phyloP scores from a whole-genome alignment of 768 basidiomycete species.

The Auricularia cornea region DNA sequence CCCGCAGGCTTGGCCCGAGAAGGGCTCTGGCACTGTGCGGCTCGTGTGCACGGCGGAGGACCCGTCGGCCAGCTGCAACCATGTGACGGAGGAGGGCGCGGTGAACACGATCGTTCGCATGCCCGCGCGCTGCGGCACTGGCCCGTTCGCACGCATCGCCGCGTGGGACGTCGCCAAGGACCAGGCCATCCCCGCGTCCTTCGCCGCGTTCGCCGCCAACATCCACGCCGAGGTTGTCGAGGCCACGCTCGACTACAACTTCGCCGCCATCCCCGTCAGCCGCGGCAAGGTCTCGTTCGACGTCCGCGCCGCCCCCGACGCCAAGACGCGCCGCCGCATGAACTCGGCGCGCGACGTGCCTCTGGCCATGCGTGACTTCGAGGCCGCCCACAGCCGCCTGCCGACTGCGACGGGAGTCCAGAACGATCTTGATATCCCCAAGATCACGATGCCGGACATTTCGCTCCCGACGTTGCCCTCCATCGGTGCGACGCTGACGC shows the following conservation, averaged over 20 bases:
- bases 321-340: not conserved
- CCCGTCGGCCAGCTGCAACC: not conserved
- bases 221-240: not conserved
- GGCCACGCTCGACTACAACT: not conserved
- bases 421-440: not conserved
- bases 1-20: not conserved
- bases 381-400: not conserved
- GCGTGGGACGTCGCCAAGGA: not conserved
- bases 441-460: not conserved
- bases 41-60: not conserved
- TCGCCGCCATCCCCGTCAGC: not conserved
- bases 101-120: not conserved
- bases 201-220: not conserved
- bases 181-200: not conserved
- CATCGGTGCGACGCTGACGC: not conserved
- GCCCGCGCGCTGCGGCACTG: not conserved
- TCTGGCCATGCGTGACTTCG: not conserved
- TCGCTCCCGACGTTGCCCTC: not conserved
- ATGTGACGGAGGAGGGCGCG: not conserved
- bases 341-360: not conserved
- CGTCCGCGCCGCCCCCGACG: not conserved
- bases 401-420: not conserved
- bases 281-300: not conserved
- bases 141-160: not conserved
- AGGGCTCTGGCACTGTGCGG: not conserved